Evolutionary conservation across 2,329 filamentous ascomycete species (phyloP), one percentile per base, ranked within the genome.

Genomic region (Samsoniella hepiali): DNA sequence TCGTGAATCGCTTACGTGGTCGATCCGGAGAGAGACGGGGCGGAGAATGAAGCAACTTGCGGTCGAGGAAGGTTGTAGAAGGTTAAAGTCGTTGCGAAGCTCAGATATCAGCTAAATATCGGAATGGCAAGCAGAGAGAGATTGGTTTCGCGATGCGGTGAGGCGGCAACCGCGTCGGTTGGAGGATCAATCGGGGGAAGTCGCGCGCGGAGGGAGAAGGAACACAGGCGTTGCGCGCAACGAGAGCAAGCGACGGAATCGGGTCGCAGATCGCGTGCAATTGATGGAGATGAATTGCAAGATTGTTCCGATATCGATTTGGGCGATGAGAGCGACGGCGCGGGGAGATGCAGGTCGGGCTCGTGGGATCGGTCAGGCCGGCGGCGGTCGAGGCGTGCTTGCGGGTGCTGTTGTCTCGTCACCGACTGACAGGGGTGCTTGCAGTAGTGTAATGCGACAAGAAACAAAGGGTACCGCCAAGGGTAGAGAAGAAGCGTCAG

Each of bases 1-100:
- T 78, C 36, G 70, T 75, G 67, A 56, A 66, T 62, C 61, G 42
- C 62, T 55, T 56, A 32, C 49, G 62, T 53, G 47, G 59, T 49
- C 47, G 40, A 56, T 29, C 9, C 11, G 38, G 32, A 22, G 11
- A 29, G 27, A 38, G 44, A 22, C 40, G 42, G 38, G 42, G 55
- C 56, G 57, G 38, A 63, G 5, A 59, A 54, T 51, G 67, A 61
- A 66, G 60, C 53, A 44, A 63, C 56, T 42, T 36, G 42, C 42
- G 27, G 63, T 64, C 13, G 59, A 31, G 36, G 60, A 32, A 22
- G 55, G 55, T 61, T 64, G 38, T 65, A 6, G 5, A 44, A 22
- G 27, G 6, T 27, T 27, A 47, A 17, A 45, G 45, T 44, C 5
- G 9, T 29, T 44, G 36, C 44, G 15, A 22, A 50, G 9, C 7